phyloP scores from a whole-genome alignment of 1,284 basidiomycete species.

The Ceratobasidium papillatum region DNA sequence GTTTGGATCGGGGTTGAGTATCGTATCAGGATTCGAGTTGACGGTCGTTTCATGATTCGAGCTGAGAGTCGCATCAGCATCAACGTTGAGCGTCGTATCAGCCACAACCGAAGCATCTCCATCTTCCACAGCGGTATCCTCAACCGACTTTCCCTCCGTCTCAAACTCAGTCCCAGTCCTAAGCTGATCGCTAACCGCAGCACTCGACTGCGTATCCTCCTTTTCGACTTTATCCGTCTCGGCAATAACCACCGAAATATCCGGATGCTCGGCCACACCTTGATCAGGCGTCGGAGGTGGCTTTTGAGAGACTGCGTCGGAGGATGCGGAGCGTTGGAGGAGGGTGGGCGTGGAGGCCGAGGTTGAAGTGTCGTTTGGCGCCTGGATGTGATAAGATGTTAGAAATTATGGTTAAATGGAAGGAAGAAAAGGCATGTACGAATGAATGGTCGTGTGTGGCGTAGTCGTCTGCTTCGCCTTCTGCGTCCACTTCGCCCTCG shows the following conservation, averaged over 20 bases:
- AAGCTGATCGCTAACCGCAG: neutral
- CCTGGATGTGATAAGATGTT: neutral
- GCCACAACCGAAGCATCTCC: neutral
- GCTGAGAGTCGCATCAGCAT: neutral
- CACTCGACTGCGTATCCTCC: neutral
- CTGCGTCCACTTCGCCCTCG: conserved; percentile 7
- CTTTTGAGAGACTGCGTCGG: conserved; percentile 12
- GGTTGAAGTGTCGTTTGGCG: neutral
- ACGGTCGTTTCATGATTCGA: neutral
- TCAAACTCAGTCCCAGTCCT: neutral
- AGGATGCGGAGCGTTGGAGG: neutral
- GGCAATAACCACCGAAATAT: neutral
- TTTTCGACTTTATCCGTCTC: neutral
- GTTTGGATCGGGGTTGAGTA: neutral
- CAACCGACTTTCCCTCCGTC: neutral
- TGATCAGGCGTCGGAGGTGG: conserved; percentile 23
- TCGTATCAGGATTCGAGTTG: neutral
- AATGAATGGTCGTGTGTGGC: neutral
- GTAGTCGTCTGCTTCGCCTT: conserved; percentile 13
- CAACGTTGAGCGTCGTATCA: neutral
- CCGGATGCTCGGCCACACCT: neutral
- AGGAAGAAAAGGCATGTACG: neutral
- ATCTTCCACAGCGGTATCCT: neutral
- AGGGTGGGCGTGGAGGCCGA: neutral
- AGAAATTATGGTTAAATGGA: neutral